Evolutionary conservation across 1,284 basidiomycete species (phyloP).

Genomic region (Tylopilus sp.): DNA sequence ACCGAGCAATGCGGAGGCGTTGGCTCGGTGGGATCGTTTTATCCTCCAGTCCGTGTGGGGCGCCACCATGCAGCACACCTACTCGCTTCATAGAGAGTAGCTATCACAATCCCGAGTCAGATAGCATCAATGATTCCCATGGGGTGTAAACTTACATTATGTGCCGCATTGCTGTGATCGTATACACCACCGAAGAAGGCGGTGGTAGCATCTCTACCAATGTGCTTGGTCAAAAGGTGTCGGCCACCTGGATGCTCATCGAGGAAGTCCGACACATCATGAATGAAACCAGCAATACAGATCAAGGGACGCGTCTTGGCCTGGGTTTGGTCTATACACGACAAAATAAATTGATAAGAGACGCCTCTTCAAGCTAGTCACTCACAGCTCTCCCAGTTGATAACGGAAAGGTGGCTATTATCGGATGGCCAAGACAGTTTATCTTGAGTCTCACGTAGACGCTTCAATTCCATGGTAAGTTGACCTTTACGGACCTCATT

Average conservation of each 20-base stretch:
- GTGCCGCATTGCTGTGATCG: constrained; percentile 89
- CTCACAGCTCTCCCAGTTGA: constrained; percentile 83
- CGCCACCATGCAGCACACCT: constrained; percentile 77
- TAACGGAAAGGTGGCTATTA: constrained; percentile 69
- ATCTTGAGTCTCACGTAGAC: constrained; percentile 67
- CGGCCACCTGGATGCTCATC: constrained; percentile 83
- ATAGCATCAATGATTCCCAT: background rate
- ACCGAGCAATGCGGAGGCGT: constrained; percentile 61
- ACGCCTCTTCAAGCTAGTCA: constrained; percentile 10
- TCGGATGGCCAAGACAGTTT: constrained; percentile 76
- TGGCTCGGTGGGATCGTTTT: constrained; percentile 63
- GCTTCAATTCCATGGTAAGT: constrained; percentile 89
- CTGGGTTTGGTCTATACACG: constrained; percentile 62
- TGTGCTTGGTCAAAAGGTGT: constrained; percentile 63
- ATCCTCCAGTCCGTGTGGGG: constrained; percentile 55
- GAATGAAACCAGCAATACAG: constrained; percentile 85
- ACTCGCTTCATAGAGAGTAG: constrained; percentile 87
- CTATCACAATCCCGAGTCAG: constrained; percentile 33
- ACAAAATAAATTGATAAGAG: constrained; percentile 13
- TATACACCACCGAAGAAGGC: constrained; percentile 95
- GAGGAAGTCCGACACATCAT: constrained; percentile 81
- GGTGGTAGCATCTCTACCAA: constrained; percentile 82
- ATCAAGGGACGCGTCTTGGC: constrained; percentile 71
- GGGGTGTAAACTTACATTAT: constrained; percentile 52
- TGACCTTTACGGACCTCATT: constrained; percentile 91